Evolutionary conservation across 176 grass and related monocot genomes (phyloP).

Genomic region (Poa pratensis): DNA sequence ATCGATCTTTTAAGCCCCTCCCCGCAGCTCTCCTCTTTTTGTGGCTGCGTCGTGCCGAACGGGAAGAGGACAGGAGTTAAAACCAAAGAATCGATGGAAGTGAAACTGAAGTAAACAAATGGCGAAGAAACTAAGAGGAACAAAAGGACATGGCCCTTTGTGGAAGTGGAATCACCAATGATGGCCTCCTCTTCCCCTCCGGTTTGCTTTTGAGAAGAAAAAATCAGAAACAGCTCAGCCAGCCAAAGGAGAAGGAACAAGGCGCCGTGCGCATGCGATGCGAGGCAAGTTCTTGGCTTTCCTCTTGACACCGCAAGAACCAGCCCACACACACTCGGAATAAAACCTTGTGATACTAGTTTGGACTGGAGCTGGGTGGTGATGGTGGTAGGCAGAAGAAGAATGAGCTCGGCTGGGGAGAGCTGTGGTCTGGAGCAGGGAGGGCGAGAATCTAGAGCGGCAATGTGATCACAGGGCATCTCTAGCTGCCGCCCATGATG

Average conservation of each 20-base stretch:
- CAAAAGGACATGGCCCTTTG: neutral
- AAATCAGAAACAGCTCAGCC: neutral
- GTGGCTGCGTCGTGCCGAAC: neutral
- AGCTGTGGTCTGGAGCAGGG: neutral
- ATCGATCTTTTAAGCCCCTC: neutral
- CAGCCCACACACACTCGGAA: neutral
- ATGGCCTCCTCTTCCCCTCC: neutral
- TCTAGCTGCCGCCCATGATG: slow-evolving; percentile 31
- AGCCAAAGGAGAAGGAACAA: neutral
- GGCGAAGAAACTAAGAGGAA: neutral
- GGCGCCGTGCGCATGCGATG: neutral
- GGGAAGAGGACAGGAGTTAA: neutral
- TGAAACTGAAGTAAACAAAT: slow-evolving; percentile 1
- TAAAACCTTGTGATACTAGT: neutral
- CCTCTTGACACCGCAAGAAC: neutral
- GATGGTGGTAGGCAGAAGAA: neutral
- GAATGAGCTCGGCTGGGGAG: neutral
- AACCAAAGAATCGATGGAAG: slow-evolving; percentile 19
- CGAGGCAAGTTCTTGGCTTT: neutral
- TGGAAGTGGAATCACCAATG: slow-evolving; percentile 39
- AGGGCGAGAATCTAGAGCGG: slow-evolving; percentile 36
- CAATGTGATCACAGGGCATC: slow-evolving; percentile 19
- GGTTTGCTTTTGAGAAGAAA: neutral
- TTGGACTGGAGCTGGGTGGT: neutral
- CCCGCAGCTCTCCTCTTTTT: neutral